Base-by-base conservation (phyloP, 2,329 filamentous ascomycete genomes). In the Arthrobotrys iridis region DNA sequence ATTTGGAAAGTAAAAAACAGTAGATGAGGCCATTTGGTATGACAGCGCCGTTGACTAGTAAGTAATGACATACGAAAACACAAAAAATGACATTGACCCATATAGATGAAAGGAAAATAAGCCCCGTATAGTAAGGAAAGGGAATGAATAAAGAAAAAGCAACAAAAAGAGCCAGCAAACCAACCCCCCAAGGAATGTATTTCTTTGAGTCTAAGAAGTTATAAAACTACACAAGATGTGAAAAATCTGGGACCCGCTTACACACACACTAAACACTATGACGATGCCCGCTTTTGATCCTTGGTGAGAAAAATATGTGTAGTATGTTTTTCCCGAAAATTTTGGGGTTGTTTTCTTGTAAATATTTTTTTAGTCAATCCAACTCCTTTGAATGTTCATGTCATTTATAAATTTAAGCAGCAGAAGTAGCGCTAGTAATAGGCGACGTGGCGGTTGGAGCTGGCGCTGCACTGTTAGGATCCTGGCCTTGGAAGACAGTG, bases 211-310 rank as follows among this genome's bases (percentile, higher is more conserved):
- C 70, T 74, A 74, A 55, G 48, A 55, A 35, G 70, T 40, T 73
- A 57, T 74, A 74, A 74, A 74, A 74, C 70, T 74, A 74, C 70
- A 74, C 62, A 45, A 52, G 52, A 26, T 10, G 24, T 48, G 30
- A 60, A 62, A 20, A 40, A 20, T 52, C 46, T 35, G 46, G 46
- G 46, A 52, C 28, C 50, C 50, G 50, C 50, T 64, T 74, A 65
- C 68, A 70, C 67, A 65, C 68, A 70, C 65, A 70, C 65, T 70
- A 70, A 74, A 74, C 70, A 67, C 70, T 74, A 74, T 63, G 50
- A 55, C 37, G 37, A 62, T 59, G 58, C 67, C 45, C 55, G 55
- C 57, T 70, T 70, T 70, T 68, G 13, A 55, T 20, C 50, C 46
- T 60, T 22, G 15, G 30, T 37, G 50, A 55, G 50, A 55, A 55